A percentile compares a stretch with the other conserved stretches of the same genome.
These are phyloP conservation scores for Blastobotrys proliferans DNA, from an alignment of 1,139 yeast genomes.

Conservation along the genomic window DNA sequence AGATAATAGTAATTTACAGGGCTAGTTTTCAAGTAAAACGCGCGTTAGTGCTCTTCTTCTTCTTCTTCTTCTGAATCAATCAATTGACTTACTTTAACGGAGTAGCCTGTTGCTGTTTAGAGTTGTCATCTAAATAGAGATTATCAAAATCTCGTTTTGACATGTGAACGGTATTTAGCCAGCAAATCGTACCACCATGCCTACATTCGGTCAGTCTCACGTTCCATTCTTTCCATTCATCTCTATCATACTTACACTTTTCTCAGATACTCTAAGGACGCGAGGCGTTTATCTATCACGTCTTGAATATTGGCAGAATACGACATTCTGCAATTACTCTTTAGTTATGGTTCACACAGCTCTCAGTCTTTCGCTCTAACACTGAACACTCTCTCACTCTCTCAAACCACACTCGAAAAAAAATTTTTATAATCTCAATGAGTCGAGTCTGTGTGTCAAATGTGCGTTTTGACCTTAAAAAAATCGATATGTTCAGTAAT, in stretches of 20 bases:
- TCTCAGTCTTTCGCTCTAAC: no score
- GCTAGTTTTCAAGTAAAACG: no score
- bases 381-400: no score
- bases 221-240: conserved; percentile 4
- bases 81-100: conserved; percentile 21
- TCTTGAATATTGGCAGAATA: conserved; percentile 14
- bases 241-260: conserved; percentile 25
- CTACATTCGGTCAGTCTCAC: conserved; percentile 5
- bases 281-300: conserved; percentile 23
- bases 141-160: conserved; percentile 24
- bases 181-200: conserved; percentile 23
- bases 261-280: conserved; percentile 26
- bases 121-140: conserved; percentile 20
- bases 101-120: conserved; percentile 14
- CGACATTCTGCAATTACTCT: no score
- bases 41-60: neutral
- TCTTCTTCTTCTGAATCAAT: neutral
- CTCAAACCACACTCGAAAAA: neutral
- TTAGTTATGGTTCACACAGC: no score
- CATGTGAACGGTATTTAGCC: conserved; percentile 26
- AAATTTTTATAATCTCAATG: no score
- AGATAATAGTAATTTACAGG: conserved; percentile 25
- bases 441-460: no score
- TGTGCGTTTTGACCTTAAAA: no score
- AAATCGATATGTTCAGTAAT: no score